These are phyloP conservation scores for Corylus avellana DNA, from an alignment of 306 rosid species.

Conservation along the genomic window DNA sequence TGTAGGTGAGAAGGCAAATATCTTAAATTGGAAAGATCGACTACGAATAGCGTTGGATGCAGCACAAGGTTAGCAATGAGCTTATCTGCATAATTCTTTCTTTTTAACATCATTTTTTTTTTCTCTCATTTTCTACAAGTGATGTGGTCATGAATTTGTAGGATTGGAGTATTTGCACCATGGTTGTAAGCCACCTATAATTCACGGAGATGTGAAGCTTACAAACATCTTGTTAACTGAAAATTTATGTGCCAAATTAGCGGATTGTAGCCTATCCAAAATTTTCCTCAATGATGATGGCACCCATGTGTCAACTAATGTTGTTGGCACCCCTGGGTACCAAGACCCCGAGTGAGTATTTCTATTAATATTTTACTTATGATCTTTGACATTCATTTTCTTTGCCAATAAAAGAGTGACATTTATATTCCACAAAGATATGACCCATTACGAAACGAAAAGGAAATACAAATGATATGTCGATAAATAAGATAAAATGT, in stretches of 20 bases:
- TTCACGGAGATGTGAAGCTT: conserved; percentile 58
- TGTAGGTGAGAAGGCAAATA: conserved; percentile 1
- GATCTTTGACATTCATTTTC: no score
- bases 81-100: background rate
- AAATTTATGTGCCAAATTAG: conserved; percentile 43
- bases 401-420: no score
- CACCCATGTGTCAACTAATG: conserved; percentile 31
- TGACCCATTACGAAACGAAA: background rate
- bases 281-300: conserved; percentile 25
- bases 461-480: background rate
- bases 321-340: conserved; percentile 52
- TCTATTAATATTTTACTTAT: background rate
- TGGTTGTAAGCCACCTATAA: conserved; percentile 47
- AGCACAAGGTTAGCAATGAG: conserved; percentile 44
- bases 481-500: background rate
- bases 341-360: conserved; percentile 45
- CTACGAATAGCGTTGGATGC: conserved; percentile 47
- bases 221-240: conserved; percentile 48
- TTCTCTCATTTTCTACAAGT: background rate
- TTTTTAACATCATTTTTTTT: background rate
- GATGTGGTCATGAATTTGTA: conserved; percentile 4
- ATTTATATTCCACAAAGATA: background rate
- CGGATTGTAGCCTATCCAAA: conserved; percentile 53
- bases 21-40: conserved; percentile 49
- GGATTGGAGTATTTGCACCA: conserved; percentile 60